Percentiles rank a stretch among this genome's conserved stretches.
Evolutionary conservation across 768 basidiomycete species (phyloP).

Genomic region (Amanita pallidorosea): DNA sequence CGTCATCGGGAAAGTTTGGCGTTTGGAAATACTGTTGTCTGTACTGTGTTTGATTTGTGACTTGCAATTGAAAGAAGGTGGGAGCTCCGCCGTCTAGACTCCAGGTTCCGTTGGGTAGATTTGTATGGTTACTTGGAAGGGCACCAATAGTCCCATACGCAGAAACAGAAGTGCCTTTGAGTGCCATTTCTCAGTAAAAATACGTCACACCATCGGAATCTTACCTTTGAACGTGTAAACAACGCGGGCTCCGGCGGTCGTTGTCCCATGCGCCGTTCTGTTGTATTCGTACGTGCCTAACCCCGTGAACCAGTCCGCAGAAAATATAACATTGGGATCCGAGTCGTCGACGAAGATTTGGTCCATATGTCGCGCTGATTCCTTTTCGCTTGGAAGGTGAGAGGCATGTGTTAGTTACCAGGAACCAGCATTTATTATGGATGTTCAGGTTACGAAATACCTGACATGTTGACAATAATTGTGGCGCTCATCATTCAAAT

Average conservation of each 20-base stretch:
- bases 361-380: neutral
- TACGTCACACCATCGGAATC: neutral
- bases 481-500: no score
- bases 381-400: no score
- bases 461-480: no score
- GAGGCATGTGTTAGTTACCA: no score
- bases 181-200: no score
- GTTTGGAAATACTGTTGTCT: neutral
- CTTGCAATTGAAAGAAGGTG: neutral
- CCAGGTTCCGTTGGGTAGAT: neutral
- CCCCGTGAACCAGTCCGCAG: neutral
- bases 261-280: neutral
- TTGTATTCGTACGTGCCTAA: neutral
- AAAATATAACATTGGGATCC: neutral
- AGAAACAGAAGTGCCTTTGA: neutral
- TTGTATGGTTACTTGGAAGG: neutral
- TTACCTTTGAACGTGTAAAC: neutral
- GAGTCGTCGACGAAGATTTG: neutral
- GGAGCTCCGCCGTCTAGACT: neutral
- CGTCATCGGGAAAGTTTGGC: neutral
- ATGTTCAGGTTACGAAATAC: no score
- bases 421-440: no score
- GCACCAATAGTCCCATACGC: neutral
- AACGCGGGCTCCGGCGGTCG: neutral
- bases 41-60: neutral